Percentiles rank a stretch among this genome's conserved stretches.
Evolutionary conservation across 2,329 filamentous ascomycete species (phyloP).

Genomic region (Orbilia oligospora): DNA sequence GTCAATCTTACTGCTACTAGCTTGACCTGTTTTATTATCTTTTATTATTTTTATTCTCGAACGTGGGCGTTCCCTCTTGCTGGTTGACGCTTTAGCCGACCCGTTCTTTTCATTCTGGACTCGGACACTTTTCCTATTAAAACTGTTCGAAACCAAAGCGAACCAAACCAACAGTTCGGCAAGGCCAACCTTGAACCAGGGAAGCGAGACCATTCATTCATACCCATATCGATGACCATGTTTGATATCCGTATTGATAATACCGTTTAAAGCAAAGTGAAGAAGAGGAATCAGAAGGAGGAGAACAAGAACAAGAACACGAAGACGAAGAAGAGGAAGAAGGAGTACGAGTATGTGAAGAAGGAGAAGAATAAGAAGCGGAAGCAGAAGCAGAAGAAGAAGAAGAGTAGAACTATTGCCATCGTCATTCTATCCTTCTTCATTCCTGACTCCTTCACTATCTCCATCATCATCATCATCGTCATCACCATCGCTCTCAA

Average conservation of each 20-base stretch:
- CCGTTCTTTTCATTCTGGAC: constrained; percentile 53
- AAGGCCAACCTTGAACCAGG: constrained; percentile 59
- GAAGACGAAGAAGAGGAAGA: neutral
- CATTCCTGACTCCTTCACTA: constrained; percentile 17
- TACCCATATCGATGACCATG: constrained; percentile 20
- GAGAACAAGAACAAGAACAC: neutral
- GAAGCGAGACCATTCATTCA: constrained; percentile 59
- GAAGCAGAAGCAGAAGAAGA: neutral
- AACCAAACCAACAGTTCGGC: constrained; percentile 56
- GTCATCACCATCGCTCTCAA: neutral
- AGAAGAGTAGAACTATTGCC: constrained; percentile 47
- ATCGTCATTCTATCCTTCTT: constrained; percentile 35
- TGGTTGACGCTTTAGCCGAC: constrained; percentile 57
- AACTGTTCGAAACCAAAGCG: constrained; percentile 56
- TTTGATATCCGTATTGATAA: constrained; percentile 47
- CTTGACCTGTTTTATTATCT: constrained; percentile 8
- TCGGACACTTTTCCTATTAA: constrained; percentile 61
- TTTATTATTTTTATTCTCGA: constrained; percentile 38
- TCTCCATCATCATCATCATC: neutral
- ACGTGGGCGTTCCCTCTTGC: constrained; percentile 34
- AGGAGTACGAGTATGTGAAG: too few species aligned
- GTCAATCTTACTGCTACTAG: constrained; percentile 20
- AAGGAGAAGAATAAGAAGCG: too few species aligned
- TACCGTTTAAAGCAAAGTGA: constrained; percentile 38
- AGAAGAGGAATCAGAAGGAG: neutral